Percentiles rank a stretch among this genome's conserved stretches.
Evolutionary conservation across 2,329 filamentous ascomycete genomes (phyloP).

Genomic region (Monilinia polystroma): DNA sequence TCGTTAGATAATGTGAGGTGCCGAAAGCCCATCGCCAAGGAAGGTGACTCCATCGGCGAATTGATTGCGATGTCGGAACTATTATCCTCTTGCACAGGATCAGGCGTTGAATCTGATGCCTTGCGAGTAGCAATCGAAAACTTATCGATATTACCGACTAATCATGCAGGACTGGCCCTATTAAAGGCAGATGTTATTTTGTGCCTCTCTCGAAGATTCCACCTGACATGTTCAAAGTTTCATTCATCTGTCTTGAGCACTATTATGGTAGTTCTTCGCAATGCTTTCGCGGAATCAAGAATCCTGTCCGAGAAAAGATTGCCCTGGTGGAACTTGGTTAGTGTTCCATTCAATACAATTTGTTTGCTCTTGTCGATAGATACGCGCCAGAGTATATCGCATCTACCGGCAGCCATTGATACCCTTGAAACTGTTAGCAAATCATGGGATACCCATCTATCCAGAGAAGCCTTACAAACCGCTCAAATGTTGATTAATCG

Average conservation of each 20-base stretch:
- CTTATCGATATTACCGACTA: constrained; percentile 9
- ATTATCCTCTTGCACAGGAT: constrained; percentile 22
- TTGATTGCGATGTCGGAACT: constrained; percentile 26
- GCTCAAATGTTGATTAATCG: constrained; percentile 31
- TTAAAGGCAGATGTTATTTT: constrained; percentile 31
- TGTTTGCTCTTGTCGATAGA: constrained; percentile 31
- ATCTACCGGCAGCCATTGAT: constrained; percentile 28
- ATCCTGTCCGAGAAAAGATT: constrained; percentile 24
- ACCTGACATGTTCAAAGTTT: constrained; percentile 20
- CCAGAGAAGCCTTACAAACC: constrained; percentile 32
- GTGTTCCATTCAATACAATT: constrained; percentile 30
- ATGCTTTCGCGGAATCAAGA: constrained; percentile 27
- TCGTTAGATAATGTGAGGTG: constrained; percentile 28
- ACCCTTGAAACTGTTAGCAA: constrained; percentile 27
- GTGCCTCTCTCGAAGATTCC: constrained; percentile 27
- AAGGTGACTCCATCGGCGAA: constrained; percentile 27
- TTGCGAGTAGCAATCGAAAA: constrained; percentile 17
- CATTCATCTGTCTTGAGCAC: neutral
- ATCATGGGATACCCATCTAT: constrained; percentile 28
- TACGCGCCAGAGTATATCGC: constrained; percentile 28
- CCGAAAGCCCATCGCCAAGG: constrained; percentile 18
- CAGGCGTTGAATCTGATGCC: constrained; percentile 5
- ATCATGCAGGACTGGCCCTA: constrained; percentile 20
- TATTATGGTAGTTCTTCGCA: constrained; percentile 27
- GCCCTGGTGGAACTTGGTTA: constrained; percentile 34